Percentiles rank a stretch among this genome's conserved stretches.
Evolutionary conservation across 192 early-diverging fungal species (phyloP).

Genomic region (Linnemannia hyalina): DNA sequence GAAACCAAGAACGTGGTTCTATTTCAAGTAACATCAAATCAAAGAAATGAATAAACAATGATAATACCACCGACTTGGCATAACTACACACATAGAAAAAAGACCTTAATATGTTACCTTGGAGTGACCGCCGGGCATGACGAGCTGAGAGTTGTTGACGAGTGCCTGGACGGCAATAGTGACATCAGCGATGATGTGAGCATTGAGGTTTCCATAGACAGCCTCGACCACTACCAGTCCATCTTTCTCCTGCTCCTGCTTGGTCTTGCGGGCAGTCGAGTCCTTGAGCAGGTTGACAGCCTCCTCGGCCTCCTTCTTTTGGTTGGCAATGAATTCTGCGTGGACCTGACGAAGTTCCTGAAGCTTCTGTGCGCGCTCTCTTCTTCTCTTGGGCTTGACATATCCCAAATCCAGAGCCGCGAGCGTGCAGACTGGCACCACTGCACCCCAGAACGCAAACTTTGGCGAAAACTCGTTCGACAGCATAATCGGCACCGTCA

Average conservation of each 20-base stretch:
- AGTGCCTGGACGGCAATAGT: conserved; percentile 88
- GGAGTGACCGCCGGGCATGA: conserved; percentile 87
- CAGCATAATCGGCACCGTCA: conserved; percentile 77
- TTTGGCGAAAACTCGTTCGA: conserved; percentile 66
- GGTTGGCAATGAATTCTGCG: conserved; percentile 68
- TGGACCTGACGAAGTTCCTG: conserved; percentile 70
- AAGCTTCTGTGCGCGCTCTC: conserved; percentile 60
- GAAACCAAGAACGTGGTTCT: conserved; percentile 92
- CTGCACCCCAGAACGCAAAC: conserved; percentile 64
- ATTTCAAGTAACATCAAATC: background rate
- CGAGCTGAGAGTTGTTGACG: conserved; percentile 88
- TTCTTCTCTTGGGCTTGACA: conserved; percentile 71
- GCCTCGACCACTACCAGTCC: conserved; percentile 90
- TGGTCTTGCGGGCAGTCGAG: conserved; percentile 75
- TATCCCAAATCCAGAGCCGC: conserved; percentile 69
- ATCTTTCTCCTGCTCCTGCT: conserved; percentile 73
- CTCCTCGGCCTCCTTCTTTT: conserved; percentile 84
- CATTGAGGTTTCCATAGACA: conserved; percentile 85
- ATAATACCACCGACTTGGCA: background rate
- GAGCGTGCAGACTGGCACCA: conserved; percentile 66
- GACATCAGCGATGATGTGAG: conserved; percentile 79
- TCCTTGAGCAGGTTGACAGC: conserved; percentile 79
- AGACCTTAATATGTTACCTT: conserved; percentile 70
- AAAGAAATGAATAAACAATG: conserved; percentile 1
- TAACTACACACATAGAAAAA: too few relatives aligned